A percentile compares a stretch with the other conserved stretches of the same genome.
Conservation (phyloP, 106 monocot genomes). For the Dendrobium officinale region DNA sequence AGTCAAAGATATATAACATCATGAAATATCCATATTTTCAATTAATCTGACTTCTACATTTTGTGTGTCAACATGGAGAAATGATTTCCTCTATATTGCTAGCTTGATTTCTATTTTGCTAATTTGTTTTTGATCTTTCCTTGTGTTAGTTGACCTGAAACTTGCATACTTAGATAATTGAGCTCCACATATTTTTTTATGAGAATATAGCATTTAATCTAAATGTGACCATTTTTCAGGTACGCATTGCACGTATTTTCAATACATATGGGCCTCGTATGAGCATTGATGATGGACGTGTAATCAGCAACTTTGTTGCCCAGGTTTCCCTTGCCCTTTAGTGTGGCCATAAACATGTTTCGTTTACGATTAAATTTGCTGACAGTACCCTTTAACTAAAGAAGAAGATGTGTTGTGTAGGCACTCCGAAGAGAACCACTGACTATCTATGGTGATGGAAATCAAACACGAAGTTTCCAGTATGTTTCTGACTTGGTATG, state of each 20-base stretch:
- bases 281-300: slow-evolving; percentile 59
- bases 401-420: slow-evolving; percentile 17
- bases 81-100: too few species aligned
- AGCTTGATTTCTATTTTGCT: too few species aligned
- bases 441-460: slow-evolving; percentile 68
- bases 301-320: slow-evolving; percentile 71
- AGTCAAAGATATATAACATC: too few species aligned
- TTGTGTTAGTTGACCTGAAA: too few species aligned
- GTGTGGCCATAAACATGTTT: not conserved
- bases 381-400: not conserved
- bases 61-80: too few species aligned
- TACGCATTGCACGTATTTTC: slow-evolving; percentile 67
- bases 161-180: too few species aligned
- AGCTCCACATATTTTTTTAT: too few species aligned
- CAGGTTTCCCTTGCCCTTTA: slow-evolving; percentile 27
- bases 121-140: too few species aligned
- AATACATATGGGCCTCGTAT: slow-evolving; percentile 67
- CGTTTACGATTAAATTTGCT: not conserved
- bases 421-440: slow-evolving; percentile 47
- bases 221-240: slow-evolving; percentile 14
- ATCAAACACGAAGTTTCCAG: slow-evolving; percentile 66
- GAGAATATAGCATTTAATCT: too few species aligned
- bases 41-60: too few species aligned
- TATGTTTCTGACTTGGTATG: slow-evolving; percentile 57
- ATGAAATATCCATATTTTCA: too few species aligned